A percentile compares a stretch with the other conserved stretches of the same genome.
Conservation (phyloP, 352 stramenopile genomes). For the Phytophthora ohioensis region DNA sequence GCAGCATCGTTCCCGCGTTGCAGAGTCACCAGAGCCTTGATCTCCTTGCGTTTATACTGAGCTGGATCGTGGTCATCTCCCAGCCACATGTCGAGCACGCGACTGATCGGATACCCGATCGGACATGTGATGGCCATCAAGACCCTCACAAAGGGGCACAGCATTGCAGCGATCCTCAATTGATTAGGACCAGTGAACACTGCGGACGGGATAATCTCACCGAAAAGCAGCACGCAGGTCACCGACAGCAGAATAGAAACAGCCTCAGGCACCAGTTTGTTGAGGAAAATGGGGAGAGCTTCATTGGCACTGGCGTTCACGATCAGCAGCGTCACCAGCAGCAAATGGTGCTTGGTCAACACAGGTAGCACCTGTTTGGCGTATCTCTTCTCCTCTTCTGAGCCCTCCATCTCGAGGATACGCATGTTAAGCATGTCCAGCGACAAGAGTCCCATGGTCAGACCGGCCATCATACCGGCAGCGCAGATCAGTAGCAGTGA, state of each 20-base stretch:
- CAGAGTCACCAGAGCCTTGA: slow-evolving; percentile 89
- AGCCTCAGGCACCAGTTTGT: slow-evolving; percentile 85
- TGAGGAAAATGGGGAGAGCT: slow-evolving; percentile 94
- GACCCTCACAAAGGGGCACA: slow-evolving; percentile 87
- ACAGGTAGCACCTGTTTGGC: slow-evolving; percentile 90
- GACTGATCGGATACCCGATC: slow-evolving; percentile 92
- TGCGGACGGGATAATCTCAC: slow-evolving; percentile 96
- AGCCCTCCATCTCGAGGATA: slow-evolving; percentile 83
- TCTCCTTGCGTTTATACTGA: slow-evolving; percentile 91
- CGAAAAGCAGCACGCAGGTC: slow-evolving; percentile 95
- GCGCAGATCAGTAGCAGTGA: slow-evolving; percentile 61
- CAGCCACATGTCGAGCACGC: slow-evolving; percentile 91
- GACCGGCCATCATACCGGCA: slow-evolving; percentile 75
- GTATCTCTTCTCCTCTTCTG: slow-evolving; percentile 73
- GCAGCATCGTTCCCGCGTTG: slow-evolving; percentile 64
- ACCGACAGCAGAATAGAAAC: slow-evolving; percentile 96
- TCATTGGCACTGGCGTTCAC: slow-evolving; percentile 96
- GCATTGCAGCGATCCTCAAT: slow-evolving; percentile 84
- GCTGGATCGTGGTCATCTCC: slow-evolving; percentile 79
- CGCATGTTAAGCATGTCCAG: slow-evolving; percentile 86
- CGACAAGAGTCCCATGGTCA: slow-evolving; percentile 82
- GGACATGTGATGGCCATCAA: slow-evolving; percentile 91
- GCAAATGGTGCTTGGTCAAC: slow-evolving; percentile 91
- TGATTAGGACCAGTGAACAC: slow-evolving; percentile 96
- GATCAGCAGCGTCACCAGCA: slow-evolving; percentile 95